Conservation (phyloP, 441 rosid species). For the Iberis amara region DNA sequence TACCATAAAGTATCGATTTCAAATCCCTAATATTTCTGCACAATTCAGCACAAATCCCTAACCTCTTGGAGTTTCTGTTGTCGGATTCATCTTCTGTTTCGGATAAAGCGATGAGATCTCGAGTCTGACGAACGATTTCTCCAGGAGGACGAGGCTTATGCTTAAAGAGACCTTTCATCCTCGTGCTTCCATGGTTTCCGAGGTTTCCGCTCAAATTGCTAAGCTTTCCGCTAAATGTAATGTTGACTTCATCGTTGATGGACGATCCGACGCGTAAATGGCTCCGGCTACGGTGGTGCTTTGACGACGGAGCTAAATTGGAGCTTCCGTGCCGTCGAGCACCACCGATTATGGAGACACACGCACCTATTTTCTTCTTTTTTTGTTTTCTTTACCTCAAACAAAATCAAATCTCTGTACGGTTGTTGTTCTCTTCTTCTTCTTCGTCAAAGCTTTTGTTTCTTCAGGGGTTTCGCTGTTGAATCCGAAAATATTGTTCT, state of each 20-base stretch:
- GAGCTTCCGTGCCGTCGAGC: conserved; percentile 26
- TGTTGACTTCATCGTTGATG: conserved; percentile 24
- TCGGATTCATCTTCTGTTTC: conserved; percentile 29
- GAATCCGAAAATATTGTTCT: conserved; percentile 4
- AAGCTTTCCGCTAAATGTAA: conserved; percentile 28
- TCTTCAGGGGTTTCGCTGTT: conserved; percentile 20
- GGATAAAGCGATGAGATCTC: conserved; percentile 41
- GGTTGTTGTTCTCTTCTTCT: conserved; percentile 15
- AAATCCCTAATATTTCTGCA: conserved; percentile 37
- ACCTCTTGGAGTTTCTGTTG: conserved; percentile 45
- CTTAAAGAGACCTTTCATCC: conserved; percentile 60
- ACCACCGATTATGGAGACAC: conserved; percentile 35
- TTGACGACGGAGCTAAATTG: conserved; percentile 27
- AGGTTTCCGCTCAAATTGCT: conserved; percentile 28
- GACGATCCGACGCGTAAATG: conserved; percentile 30
- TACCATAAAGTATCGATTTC: conserved; percentile 44
- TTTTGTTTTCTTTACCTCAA: neutral
- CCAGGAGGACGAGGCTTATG: conserved; percentile 46
- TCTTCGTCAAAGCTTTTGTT: neutral
- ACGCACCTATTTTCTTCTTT: conserved; percentile 27
- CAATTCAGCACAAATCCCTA: conserved; percentile 40
- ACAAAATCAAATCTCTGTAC: conserved; percentile 3
- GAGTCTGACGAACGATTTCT: conserved; percentile 52
- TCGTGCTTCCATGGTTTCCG: conserved; percentile 23
- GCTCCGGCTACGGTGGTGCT: conserved; percentile 31